phyloP scores from a whole-genome alignment of 176 grass and related monocot genomes.

The Olyra latifolia region DNA sequence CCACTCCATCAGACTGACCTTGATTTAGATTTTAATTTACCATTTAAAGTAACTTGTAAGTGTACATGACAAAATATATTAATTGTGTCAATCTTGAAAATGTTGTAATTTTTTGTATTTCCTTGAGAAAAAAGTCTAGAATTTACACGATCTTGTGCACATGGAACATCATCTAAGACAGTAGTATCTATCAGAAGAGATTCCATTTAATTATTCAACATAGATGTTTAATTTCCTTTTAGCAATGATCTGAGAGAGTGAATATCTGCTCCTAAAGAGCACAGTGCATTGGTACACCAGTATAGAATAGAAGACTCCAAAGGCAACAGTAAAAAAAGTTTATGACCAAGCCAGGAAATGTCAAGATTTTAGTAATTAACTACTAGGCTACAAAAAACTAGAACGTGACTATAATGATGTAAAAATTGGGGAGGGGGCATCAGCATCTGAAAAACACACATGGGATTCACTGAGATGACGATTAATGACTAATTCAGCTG shows the following conservation, averaged over 20 bases:
- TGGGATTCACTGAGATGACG: background rate
- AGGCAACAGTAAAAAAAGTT: conserved; percentile 12
- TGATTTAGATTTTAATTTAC: conserved; percentile 7
- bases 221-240: background rate
- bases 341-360: background rate
- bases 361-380: conserved; percentile 7
- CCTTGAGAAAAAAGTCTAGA: background rate
- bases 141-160: background rate
- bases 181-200: background rate
- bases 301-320: background rate
- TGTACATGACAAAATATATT: background rate
- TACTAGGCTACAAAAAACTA: background rate
- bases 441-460: background rate
- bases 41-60: background rate
- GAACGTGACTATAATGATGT: background rate
- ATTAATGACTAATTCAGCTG: background rate
- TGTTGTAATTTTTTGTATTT: background rate
- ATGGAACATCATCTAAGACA: conserved; percentile 10
- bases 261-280: conserved; percentile 3
- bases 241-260: background rate
- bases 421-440: background rate
- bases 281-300: background rate
- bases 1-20: background rate
- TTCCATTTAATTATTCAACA: background rate
- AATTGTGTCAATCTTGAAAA: background rate